Evolutionary conservation across 257 asterid species (phyloP), one percentile per base, ranked within the genome.

Genomic region (Perilla frutescens): DNA sequence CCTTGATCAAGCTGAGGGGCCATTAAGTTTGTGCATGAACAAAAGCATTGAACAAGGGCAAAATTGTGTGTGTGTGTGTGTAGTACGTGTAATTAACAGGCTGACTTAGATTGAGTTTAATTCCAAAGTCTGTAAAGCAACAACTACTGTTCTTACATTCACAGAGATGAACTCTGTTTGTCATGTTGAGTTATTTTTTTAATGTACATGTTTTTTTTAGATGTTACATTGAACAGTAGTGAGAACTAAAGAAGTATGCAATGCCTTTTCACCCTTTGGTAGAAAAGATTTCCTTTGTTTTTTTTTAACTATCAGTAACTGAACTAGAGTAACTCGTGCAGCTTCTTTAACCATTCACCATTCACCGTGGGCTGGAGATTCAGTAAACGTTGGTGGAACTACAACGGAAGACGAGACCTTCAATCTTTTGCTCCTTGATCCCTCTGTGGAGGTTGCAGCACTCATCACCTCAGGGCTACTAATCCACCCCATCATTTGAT

Each of bases 341-440:
- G 62, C 36, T 26, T 54, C 37, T 56, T 53, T n/a, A n/a, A n/a
- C n/a, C n/a, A n/a, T n/a, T 68, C 78, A 73, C 63, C 84, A 74
- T 13, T 65, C 88, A 74, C 80, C 76, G 34, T 47, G 61, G 32
- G 50, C 13, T 7, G 87, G 83, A 69, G 90, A 80, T 66, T 84
- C 87, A 9, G 62, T 77, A 53, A 92, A 90, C 0, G 96, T 83
- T 34, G 98, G 88, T 66, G 97, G 96, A 72, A 92, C 92, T 13
- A 90, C 32, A 47, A 92, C 82, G 3, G 96, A 92, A 31, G 96
- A 90, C 5, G 94, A 92, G 34, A 92, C 98, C 77, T 90, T 90
- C 71, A 90, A 88, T 84, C 98, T 84, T 66, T 90, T 88, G 59
- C 96, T 88, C 74, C 87, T 81, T 4, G 91, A 89, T 12, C 80